Conservation (phyloP, 257 asterid genomes). For the Nicotiana knightiana region DNA sequence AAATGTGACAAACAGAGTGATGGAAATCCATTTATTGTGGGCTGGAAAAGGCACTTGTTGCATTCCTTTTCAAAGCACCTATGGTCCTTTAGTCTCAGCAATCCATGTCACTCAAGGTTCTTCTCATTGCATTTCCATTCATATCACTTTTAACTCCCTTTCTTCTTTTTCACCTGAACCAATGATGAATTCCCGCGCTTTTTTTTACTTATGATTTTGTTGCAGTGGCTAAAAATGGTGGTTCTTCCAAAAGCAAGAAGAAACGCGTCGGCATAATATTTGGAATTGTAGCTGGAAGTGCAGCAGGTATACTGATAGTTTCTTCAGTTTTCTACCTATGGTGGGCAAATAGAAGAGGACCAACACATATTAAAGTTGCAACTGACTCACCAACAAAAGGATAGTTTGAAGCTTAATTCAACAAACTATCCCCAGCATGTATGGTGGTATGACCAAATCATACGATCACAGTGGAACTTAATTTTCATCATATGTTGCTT, state of each 20-base stretch:
- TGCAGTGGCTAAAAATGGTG: conserved; percentile 26
- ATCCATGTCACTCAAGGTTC: conserved; percentile 49
- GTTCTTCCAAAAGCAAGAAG: conserved; percentile 22
- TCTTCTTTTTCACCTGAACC: background rate
- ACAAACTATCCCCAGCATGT: background rate
- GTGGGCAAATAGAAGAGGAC: conserved; percentile 32
- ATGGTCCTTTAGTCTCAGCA: conserved; percentile 54
- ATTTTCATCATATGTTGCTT: background rate
- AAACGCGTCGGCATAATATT: conserved; percentile 28
- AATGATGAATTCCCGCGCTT: background rate
- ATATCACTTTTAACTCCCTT: background rate
- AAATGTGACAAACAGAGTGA: conserved; percentile 43
- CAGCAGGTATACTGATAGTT: conserved; percentile 26
- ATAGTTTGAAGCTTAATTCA: background rate
- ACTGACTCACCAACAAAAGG: conserved; percentile 28
- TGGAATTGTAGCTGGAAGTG: conserved; percentile 39
- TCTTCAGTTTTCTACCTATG: conserved; percentile 33
- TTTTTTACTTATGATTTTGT: background rate
- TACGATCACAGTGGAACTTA: background rate
- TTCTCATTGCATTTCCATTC: background rate
- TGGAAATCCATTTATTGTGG: conserved; percentile 55
- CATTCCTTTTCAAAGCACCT: conserved; percentile 62
- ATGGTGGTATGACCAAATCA: background rate
- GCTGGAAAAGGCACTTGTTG: conserved; percentile 69
- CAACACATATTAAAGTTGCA: conserved; percentile 20